phyloP scores from a whole-genome alignment of 164 flowering plant genomes.

The Stephania cephalantha region DNA sequence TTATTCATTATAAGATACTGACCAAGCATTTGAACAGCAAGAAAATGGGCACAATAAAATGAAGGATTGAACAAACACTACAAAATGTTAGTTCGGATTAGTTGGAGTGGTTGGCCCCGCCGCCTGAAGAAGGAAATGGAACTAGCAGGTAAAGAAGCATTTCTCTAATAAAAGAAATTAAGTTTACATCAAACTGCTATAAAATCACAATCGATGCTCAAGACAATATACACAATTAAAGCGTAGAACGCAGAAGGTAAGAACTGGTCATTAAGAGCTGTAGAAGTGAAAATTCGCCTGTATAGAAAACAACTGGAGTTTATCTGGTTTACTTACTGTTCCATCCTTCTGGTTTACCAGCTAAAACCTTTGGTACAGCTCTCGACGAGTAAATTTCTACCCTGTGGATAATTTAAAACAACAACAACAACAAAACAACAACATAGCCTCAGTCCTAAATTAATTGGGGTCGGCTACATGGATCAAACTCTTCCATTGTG shows the following conservation, averaged over 20 bases:
- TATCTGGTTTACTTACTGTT: constrained; percentile 34
- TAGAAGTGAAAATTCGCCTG: not conserved
- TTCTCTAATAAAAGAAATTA: not conserved
- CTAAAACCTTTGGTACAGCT: constrained; percentile 37
- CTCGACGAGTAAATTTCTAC: constrained; percentile 46
- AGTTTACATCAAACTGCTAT: not conserved
- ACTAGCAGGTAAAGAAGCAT: not conserved
- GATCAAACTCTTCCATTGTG: too few species aligned
- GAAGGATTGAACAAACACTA: not conserved
- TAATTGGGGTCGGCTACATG: too few species aligned
- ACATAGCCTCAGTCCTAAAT: not conserved
- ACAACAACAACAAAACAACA: not conserved
- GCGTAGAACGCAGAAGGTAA: too few species aligned
- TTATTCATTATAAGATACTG: not conserved
- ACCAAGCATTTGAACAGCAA: not conserved
- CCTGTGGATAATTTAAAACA: constrained; percentile 24
- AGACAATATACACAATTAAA: not conserved
- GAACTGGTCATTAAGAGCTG: too few species aligned
- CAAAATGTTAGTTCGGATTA: not conserved
- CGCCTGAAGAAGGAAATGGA: not conserved
- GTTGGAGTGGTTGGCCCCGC: too few species aligned
- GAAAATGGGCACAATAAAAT: not conserved
- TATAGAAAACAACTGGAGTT: not conserved
- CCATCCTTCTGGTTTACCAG: constrained; percentile 64
- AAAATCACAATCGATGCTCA: not conserved